Evolutionary conservation across 1,284 basidiomycete species (phyloP), one percentile per base, ranked within the genome.

Genomic region (Microbotryum scabiosae): DNA sequence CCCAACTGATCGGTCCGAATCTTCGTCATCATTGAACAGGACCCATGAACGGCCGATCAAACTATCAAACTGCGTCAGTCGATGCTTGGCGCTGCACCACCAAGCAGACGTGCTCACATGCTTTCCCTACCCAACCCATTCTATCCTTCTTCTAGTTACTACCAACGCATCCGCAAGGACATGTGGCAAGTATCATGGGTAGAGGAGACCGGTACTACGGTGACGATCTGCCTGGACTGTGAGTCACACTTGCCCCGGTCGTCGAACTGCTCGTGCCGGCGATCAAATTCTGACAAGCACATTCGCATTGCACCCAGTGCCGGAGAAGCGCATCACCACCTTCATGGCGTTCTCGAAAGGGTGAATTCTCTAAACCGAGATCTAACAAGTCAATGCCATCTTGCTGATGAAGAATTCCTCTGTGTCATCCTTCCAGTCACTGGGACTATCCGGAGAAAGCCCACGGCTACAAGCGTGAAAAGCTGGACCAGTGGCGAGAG

Each of bases 141-240:
- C 47, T 7, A 12, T 26, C 5, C 5, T n/a, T 1, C 47, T 26
- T 10, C 20, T 20, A 51, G 32, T 14, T 66, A 67, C 56, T 64
- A 62, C 51, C 73, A 74, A 53, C 68, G 71, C 46, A 65, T 75
- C 53, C 64, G 74, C 1, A 51, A 64, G 2, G 60, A 68, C 14
- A 55, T 73, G 1, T 71, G 67, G 66, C 67, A 72, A 59, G 65
- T 71, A 41, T 68, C 66, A 43, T 75, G 73, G 74, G 59, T 73
- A 14, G 74, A 75, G 51, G 74, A 75, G 54, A 75, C 74, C 5
- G 72, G 70, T 20, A 74, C 74, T 14, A 67, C 64, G n/a, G 72
- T 72, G 45, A 71, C 72, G 16, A 65, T 75, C 26, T 68, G 69
- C 20, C 68, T 71, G 56, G 74, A 75, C 57, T 63, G 50, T 18